These are phyloP conservation scores for Penicillium parvum DNA, from an alignment of 495 filamentous ascomycete species.

Conservation along the genomic window DNA sequence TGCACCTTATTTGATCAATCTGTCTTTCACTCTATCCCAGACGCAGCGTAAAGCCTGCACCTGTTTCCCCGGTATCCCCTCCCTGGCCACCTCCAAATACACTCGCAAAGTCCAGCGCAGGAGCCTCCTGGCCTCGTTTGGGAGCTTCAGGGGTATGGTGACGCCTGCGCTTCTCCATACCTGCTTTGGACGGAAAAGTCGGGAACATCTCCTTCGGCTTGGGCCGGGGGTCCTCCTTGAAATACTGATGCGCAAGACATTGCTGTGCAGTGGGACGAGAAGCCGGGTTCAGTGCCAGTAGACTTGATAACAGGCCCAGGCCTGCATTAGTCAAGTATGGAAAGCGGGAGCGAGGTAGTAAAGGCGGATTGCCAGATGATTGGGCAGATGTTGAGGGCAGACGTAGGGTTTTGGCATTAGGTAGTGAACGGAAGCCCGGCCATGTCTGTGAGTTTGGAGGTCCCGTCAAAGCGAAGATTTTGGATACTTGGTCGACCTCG, in stretches of 20 bases:
- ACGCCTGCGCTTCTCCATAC: conserved; percentile 76
- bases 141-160: conserved; percentile 83
- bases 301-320: conserved; percentile 56
- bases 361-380: conserved; percentile 19
- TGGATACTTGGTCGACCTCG: conserved; percentile 81
- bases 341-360: conserved; percentile 64
- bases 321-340: conserved; percentile 77
- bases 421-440: conserved; percentile 82
- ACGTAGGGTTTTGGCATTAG: conserved; percentile 82
- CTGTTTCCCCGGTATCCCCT: conserved; percentile 66
- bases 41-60: conserved; percentile 77
- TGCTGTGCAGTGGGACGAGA: conserved; percentile 64
- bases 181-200: conserved; percentile 90
- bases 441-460: conserved; percentile 82
- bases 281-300: conserved; percentile 74
- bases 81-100: conserved; percentile 75
- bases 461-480: conserved; percentile 87
- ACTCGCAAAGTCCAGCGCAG: conserved; percentile 61
- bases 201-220: conserved; percentile 85
- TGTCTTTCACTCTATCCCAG: conserved; percentile 43
- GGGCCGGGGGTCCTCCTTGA: conserved; percentile 81
- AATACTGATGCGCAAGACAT: conserved; percentile 76
- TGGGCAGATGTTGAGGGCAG: conserved; percentile 51
- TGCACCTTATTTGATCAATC: neutral
- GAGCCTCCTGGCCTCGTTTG: conserved; percentile 65